A percentile compares a stretch with the other conserved stretches of the same genome.
These are phyloP conservation scores for Verticillium dahliae DNA, from an alignment of 2,329 filamentous ascomycete species.

Conservation along the genomic window DNA sequence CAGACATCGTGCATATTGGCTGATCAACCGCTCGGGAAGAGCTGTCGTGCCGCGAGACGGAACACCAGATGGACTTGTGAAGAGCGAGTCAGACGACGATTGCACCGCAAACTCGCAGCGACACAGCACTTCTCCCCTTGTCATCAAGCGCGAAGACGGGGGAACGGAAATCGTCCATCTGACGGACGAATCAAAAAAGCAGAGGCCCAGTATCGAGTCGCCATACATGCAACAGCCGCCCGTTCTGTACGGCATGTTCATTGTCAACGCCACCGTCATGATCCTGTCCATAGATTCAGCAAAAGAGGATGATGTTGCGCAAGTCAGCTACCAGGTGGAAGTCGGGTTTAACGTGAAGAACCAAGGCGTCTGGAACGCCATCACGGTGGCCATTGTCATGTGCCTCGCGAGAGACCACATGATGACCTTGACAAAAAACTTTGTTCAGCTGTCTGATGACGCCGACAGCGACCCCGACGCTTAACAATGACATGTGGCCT, in stretches of 20 bases:
- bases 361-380: slow-evolving; percentile 37
- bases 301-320: slow-evolving; percentile 22
- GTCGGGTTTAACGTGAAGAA: slow-evolving; percentile 28
- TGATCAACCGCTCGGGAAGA: slow-evolving; percentile 12
- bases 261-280: slow-evolving; percentile 30
- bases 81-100: background rate
- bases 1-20: slow-evolving; percentile 28
- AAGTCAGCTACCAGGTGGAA: slow-evolving; percentile 36
- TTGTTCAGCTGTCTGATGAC: slow-evolving; percentile 20
- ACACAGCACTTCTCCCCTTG: background rate
- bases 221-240: slow-evolving; percentile 18
- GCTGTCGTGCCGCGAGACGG: background rate
- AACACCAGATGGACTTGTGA: background rate
- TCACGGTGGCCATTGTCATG: slow-evolving; percentile 31
- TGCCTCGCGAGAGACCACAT: slow-evolving; percentile 34
- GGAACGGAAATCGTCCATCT: background rate
- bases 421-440: slow-evolving; percentile 24
- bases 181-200: background rate
- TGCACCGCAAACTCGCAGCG: background rate
- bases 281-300: slow-evolving; percentile 32
- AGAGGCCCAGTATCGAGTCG: background rate
- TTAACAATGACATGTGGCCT: slow-evolving; percentile 13
- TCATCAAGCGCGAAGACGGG: background rate
- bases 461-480: slow-evolving; percentile 32
- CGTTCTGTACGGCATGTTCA: slow-evolving; percentile 36